phyloP scores from a whole-genome alignment of 257 asterid species.

The Cinchona pubescens region DNA sequence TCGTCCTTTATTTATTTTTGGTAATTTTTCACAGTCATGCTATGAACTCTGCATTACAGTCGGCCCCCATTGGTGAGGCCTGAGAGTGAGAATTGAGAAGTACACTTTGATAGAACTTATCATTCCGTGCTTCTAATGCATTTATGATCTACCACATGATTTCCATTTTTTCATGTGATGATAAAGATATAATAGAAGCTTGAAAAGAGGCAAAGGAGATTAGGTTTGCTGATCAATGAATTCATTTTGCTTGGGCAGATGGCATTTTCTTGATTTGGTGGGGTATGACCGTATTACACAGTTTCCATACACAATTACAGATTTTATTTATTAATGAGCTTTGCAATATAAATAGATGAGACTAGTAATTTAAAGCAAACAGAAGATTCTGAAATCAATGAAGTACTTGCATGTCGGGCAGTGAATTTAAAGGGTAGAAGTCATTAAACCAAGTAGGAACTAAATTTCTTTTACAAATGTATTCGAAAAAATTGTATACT shows the following conservation, averaged over 20 bases:
- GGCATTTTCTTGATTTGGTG: background rate
- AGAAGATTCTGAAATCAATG: slow-evolving; percentile 4
- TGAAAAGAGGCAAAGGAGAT: background rate
- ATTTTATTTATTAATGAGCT: slow-evolving; percentile 3
- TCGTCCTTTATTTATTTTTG: too few relatives aligned
- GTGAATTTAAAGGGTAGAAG: background rate
- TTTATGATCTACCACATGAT: background rate
- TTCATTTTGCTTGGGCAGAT: slow-evolving; percentile 8
- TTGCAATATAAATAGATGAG: background rate
- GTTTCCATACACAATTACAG: background rate
- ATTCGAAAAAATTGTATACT: background rate
- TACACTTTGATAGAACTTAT: slow-evolving; percentile 13
- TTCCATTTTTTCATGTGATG: background rate
- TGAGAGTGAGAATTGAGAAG: background rate
- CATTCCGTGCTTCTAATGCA: background rate
- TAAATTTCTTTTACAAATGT: background rate
- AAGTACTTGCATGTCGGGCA: background rate
- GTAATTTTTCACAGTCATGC: too few relatives aligned
- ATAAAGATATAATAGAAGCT: background rate
- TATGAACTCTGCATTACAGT: too few relatives aligned
- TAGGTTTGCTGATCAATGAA: background rate
- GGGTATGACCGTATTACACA: background rate
- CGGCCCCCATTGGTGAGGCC: too few relatives aligned
- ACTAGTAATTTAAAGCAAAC: slow-evolving; percentile 10
- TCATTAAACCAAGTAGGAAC: background rate